Evolutionary conservation across 345 rosid species (phyloP), one percentile per base, ranked within the genome.

Genomic region (Balakata baccata): DNA sequence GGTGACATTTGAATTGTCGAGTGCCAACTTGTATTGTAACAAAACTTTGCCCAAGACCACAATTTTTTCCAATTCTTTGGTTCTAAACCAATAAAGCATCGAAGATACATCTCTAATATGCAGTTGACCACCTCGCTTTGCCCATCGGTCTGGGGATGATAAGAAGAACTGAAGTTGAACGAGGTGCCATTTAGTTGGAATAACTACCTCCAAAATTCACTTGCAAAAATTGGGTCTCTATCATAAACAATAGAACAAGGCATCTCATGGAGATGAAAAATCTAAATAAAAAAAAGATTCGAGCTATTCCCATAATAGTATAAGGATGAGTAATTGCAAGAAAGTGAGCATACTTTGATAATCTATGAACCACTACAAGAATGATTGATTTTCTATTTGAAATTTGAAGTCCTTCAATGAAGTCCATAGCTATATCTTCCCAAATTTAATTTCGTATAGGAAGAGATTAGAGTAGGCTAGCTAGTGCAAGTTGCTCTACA

Each of bases 261-360:
- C 17, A 61, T 61, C 5, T 18, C 64, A 61, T 61, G 64, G 6
- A 63, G 39, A 9, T n/a, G 16, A 41, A 63, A 63, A 4, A 63
- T 38, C 2, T 63, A 47, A 38, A 34, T 47, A 38, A 63, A 63
- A 11, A 63, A 63, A 8, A 63, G n/a, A n/a, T n/a, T n/a, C n/a
- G n/a, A n/a, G n/a, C n/a, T n/a, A n/a, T n/a, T n/a, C n/a, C n/a
- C n/a, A n/a, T n/a, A 3, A 11, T n/a, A 63, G 49, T 63, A 25
- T 63, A 63, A 1, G 47, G 67, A 38, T 63, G 67, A 38, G 7
- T 34, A 37, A 63, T 38, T 4, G 56, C n/a, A 13, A 8, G n/a
- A 47, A 66, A 66, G 47, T 66, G 41, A n/a, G 10, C 39, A 49
- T 22, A 49, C 47, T 66, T 66, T 11, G 70, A 66, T 66, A 66